Base-by-base conservation (phyloP, 345 rosid species). In the Aquilaria sinensis region DNA sequence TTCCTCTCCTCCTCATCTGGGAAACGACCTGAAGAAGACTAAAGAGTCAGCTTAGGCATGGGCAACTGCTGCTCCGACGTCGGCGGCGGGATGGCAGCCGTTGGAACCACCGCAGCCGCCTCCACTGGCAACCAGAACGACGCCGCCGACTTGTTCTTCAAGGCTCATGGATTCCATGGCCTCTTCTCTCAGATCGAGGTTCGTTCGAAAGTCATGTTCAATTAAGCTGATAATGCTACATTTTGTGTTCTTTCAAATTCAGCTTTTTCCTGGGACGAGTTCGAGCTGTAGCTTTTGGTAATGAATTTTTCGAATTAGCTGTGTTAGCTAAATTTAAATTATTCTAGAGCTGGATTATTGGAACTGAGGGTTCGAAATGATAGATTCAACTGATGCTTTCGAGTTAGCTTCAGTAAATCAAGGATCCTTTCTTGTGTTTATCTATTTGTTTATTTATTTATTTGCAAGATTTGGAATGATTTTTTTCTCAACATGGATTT, bases 131-230 rank as follows among this genome's bases (percentile, higher is more conserved):
- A 66, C 59, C 61, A 80, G 31, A 89, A 86, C 78, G 94, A 89
- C 73, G 96, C 94, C 58, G 82, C 82, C n/a, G 88, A 87, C 63
- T 45, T 37, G 56, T 84, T 78, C 71, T 80, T 85, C 64, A 80
- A 79, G 74, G 75, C 88, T 63, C 94, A 88, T 54, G 98, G 96
- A 62, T 73, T 67, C 77, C 70, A 67, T 41, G 82, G 96, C 66
- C 75, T 80, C 55, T 83, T 66, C 75, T 83, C 92, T 65, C 92
- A 84, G 87, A 85, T 93, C 89, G 96, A 93, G 92, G 98, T 89
- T 61, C 58, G 43, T 37, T 37, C 7, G 3, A 3, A 37, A 37
- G 5, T 37, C 43, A 9, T 37, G 34, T 33, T 53, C 31, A 2
- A 16, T 9, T 53, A 29, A 53, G 32, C 32, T 23, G 57, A 29